A percentile compares a stretch with the other conserved stretches of the same genome.
Conservation (phyloP, 305 asterid species). For the Rubia balearica region DNA sequence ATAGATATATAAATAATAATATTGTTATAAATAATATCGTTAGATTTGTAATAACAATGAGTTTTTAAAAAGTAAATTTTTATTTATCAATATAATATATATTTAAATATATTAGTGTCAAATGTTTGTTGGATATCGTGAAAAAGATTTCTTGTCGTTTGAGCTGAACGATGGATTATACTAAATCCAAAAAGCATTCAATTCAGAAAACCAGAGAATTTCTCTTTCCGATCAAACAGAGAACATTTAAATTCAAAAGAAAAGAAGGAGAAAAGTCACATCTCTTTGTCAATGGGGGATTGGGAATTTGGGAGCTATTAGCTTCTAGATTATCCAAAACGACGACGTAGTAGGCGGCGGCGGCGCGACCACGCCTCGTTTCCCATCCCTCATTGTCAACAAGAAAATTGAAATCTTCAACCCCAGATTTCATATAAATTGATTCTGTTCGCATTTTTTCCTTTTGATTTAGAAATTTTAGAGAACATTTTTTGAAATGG, state of each 20-base stretch:
- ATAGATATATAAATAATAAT: too few relatives aligned
- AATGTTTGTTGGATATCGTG: too few relatives aligned
- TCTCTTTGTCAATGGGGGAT: constrained; percentile 1
- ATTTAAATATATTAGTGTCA: too few relatives aligned
- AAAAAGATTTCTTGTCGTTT: too few relatives aligned
- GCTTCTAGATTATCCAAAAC: neutral
- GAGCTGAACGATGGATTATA: too few relatives aligned
- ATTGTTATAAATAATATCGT: too few relatives aligned
- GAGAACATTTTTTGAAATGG: constrained; percentile 31
- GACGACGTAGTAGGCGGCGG: neutral
- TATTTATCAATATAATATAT: too few relatives aligned
- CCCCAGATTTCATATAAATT: neutral
- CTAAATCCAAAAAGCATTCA: neutral
- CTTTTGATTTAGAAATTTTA: neutral
- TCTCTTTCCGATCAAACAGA: neutral
- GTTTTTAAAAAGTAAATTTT: too few relatives aligned
- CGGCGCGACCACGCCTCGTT: neutral
- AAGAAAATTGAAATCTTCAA: neutral
- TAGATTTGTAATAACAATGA: too few relatives aligned
- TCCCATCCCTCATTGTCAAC: neutral
- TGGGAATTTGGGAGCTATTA: constrained; percentile 2
- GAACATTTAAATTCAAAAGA: neutral
- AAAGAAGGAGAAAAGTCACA: neutral
- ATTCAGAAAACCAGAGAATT: neutral
- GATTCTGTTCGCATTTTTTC: neutral